These are phyloP conservation scores for Cryptococcus amylolentus DNA, from an alignment of 1,284 basidiomycete species.

Conservation along the genomic window DNA sequence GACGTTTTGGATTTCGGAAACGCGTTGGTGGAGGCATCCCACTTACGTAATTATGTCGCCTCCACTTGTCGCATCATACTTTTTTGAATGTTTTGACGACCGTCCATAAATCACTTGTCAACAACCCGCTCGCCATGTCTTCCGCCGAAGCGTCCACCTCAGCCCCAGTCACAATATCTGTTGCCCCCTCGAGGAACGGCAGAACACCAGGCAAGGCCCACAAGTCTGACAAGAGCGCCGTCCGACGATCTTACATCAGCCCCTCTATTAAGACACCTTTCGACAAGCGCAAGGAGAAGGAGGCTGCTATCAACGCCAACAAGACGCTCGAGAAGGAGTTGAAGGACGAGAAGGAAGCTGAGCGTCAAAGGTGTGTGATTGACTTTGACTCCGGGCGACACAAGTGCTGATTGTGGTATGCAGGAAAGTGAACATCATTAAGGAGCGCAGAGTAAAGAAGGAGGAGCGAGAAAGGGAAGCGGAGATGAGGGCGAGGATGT, in stretches of 20 bases:
- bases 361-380: constrained; percentile 40
- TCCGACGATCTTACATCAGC: constrained; percentile 38
- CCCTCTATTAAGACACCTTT: constrained; percentile 40
- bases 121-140: not conserved
- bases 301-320: constrained; percentile 35
- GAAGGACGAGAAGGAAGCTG: constrained; percentile 47
- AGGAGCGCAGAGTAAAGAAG: constrained; percentile 42
- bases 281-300: constrained; percentile 41
- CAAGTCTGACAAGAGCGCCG: constrained; percentile 43
- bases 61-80: too few relatives aligned
- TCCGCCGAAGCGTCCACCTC: constrained; percentile 7
- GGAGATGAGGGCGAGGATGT: constrained; percentile 48
- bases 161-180: constrained; percentile 7
- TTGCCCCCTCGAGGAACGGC: constrained; percentile 35
- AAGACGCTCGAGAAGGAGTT: constrained; percentile 47
- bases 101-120: too few relatives aligned
- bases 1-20: not conserved
- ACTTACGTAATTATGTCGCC: too few relatives aligned
- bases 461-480: constrained; percentile 49
- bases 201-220: constrained; percentile 45
- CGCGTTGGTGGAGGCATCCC: too few relatives aligned
- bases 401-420: not conserved
- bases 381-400: too few relatives aligned
- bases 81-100: too few relatives aligned
- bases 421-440: constrained; percentile 42